Base-by-base conservation (phyloP, 208 protist species). In the Wallacemonas rigidus region DNA sequence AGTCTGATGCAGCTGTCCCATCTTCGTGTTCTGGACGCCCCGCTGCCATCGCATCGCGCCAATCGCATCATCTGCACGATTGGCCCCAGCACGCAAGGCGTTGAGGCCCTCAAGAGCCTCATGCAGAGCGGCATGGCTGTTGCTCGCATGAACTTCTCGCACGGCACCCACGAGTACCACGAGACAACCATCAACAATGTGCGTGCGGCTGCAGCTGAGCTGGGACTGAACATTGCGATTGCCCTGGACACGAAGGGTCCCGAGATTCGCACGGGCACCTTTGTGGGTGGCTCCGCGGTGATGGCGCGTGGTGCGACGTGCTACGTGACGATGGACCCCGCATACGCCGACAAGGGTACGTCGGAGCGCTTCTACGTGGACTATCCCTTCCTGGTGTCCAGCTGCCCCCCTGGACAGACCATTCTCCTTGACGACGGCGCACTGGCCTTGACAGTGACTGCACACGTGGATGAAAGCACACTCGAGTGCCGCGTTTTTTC, bases 401-500 rank as follows among this genome's bases (percentile, higher is more conserved):
- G 92, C 44, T 84, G 96, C 65, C 78, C 79, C 26, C 75, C 79
- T 1, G 98, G 97, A 57, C 81, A 88, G 57, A 77, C 73, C 53
- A 97, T 99, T 61, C 96, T 98, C 73, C 80, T 99, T 63, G 98
- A 99, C 72, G 98, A 99, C 87, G 98, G 98, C 58, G 91, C 98
- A 41, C 83, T 99, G 58, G 87, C 79, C 50, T 86, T 99, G 9
- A 69, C 86, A 15, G 94, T 99, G n/a, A 43, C 87, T 54, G 80
- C 84, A 68, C 77, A 83, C 56, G 85, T 85, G 67, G 90, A 91
- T 56, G 85, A 90, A 47, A 61, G 88, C 67, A 92, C 80, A 17
- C 74, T 98, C 40, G 82, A 85, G 50, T 93, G 85, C 76, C 77
- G 83, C 61, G 94, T 94, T 15, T 67, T 90, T 57, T 98, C 95